Conservation (phyloP, 2,329 filamentous ascomycete genomes). For the Drechslerella stenobrocha region DNA sequence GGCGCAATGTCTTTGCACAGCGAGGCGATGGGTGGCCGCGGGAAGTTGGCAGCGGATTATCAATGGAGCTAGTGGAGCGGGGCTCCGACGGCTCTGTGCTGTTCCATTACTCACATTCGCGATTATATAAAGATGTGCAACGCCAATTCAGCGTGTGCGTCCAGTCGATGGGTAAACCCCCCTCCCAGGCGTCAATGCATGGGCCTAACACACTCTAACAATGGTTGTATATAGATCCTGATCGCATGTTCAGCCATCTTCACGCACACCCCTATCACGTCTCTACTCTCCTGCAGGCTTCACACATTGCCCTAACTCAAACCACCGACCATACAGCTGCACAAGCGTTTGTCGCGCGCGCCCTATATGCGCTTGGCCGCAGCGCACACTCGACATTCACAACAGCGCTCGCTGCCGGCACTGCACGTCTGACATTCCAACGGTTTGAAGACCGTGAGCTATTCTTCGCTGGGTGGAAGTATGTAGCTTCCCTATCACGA, state of each 20-base stretch:
- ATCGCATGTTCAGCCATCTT: constrained; percentile 76
- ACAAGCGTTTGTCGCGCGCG: constrained; percentile 84
- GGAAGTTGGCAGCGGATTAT: constrained; percentile 75
- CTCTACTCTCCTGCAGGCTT: constrained; percentile 89
- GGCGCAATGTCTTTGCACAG: constrained; percentile 80
- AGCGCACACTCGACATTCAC: constrained; percentile 82
- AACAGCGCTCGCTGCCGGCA: constrained; percentile 73
- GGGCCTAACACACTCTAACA: neutral
- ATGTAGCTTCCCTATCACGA: constrained; percentile 79
- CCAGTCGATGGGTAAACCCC: constrained; percentile 66
- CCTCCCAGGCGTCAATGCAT: neutral
- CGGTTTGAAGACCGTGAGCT: constrained; percentile 88
- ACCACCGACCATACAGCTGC: constrained; percentile 77
- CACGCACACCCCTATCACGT: constrained; percentile 83
- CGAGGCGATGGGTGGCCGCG: constrained; percentile 86
- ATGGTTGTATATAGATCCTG: constrained; percentile 63
- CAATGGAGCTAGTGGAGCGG: constrained; percentile 72
- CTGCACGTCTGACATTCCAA: constrained; percentile 77
- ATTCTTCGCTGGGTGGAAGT: constrained; percentile 86
- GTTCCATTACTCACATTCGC: constrained; percentile 77
- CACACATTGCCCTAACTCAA: constrained; percentile 87
- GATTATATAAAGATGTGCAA: constrained; percentile 73
- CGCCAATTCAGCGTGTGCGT: constrained; percentile 75
- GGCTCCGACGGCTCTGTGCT: constrained; percentile 64
- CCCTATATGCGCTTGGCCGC: constrained; percentile 89